phyloP scores from a whole-genome alignment of 75 land plant species.

The Isoetes taiwanensis region DNA sequence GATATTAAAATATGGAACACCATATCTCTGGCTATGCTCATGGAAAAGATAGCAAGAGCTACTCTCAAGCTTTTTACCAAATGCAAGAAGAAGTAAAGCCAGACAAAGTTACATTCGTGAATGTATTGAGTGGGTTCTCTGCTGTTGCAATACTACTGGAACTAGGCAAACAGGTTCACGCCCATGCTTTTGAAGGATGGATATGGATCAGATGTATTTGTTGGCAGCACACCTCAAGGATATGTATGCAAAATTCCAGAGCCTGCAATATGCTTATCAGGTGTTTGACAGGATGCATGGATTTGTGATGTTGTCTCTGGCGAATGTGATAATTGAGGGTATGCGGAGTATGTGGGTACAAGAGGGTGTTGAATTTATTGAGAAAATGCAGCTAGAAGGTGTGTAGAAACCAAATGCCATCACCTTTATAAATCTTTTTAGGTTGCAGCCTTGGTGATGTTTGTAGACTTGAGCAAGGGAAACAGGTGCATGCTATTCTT shows the following conservation, averaged over 20 bases:
- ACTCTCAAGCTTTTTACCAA: slow-evolving; percentile 2
- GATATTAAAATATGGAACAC: slow-evolving; percentile 9
- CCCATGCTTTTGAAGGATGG: background rate
- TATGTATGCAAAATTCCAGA: slow-evolving; percentile 14
- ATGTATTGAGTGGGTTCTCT: slow-evolving; percentile 3
- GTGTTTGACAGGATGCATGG: slow-evolving; percentile 7
- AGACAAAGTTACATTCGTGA: background rate
- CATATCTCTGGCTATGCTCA: slow-evolving; percentile 3
- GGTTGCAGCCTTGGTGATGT: no score
- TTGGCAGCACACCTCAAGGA: slow-evolving; percentile 9
- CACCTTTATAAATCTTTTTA: slow-evolving; percentile 30
- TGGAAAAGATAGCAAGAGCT: background rate
- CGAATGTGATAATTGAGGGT: background rate
- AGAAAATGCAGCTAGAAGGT: slow-evolving; percentile 20
- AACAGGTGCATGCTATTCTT: no score
- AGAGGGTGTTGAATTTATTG: no score
- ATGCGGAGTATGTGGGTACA: slow-evolving; percentile 2
- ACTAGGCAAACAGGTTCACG: slow-evolving; percentile 11
- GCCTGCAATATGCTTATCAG: background rate
- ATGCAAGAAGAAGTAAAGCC: slow-evolving; percentile 13
- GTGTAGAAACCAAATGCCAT: slow-evolving; percentile 26
- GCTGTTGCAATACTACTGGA: slow-evolving; percentile 1
- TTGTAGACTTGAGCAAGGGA: no score
- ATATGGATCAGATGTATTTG: slow-evolving; percentile 3
- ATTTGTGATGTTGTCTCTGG: background rate